phyloP scores from a whole-genome alignment of 306 rosid species.

The Macrotyloma uniflorum region DNA sequence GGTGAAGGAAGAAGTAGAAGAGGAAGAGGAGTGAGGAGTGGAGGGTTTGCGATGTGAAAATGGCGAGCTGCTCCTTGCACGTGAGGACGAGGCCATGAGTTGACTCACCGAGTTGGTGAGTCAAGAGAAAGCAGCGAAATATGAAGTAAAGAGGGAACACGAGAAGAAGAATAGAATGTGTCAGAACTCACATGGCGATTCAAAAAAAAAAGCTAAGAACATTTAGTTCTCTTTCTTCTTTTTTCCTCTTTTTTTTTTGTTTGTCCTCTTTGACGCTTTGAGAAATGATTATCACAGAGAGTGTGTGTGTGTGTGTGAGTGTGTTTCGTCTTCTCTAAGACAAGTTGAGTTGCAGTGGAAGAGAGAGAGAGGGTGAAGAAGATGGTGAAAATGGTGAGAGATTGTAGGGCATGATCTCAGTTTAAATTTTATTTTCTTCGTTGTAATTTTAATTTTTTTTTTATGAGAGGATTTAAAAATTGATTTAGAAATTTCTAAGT shows the following conservation, averaged over 20 bases:
- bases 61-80: conserved; percentile 91
- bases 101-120: conserved; percentile 56
- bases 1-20: conserved; percentile 70
- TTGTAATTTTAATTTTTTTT: conserved; percentile 8
- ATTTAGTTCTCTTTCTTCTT: conserved; percentile 37
- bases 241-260: background rate
- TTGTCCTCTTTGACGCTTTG: conserved; percentile 39
- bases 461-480: background rate
- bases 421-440: conserved; percentile 37
- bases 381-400: conserved; percentile 48
- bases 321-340: conserved; percentile 88
- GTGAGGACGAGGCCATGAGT: conserved; percentile 81
- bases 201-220: conserved; percentile 58
- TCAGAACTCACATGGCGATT: conserved; percentile 87
- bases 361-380: conserved; percentile 34
- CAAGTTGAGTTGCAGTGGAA: conserved; percentile 59
- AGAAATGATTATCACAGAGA: conserved; percentile 35
- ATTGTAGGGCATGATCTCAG: conserved; percentile 27
- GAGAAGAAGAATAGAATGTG: conserved; percentile 52
- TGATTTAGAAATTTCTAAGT: background rate
- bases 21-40: conserved; percentile 72
- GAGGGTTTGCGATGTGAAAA: conserved; percentile 78
- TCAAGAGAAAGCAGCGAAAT: conserved; percentile 33
- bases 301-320: conserved; percentile 42
- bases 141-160: conserved; percentile 30